Evolutionary conservation across 1,284 basidiomycete species (phyloP), one percentile per base, ranked within the genome.

Genomic region (Ceratobasidium sp.): DNA sequence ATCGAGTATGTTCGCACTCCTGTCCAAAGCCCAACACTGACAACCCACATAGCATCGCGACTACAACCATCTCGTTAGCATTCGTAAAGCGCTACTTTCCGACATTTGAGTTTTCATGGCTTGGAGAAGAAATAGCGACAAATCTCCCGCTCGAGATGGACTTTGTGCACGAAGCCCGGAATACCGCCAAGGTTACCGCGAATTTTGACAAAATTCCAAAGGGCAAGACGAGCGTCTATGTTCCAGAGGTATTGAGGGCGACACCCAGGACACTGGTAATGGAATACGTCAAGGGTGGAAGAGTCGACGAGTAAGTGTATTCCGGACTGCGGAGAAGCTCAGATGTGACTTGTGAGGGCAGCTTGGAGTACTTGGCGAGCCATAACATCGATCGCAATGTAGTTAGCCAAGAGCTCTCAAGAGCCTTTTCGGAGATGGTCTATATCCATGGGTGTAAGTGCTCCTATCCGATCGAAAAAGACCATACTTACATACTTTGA

Each of bases 61-160:
- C 79, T 16, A 77, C 74, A 79, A 79, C 70, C 75, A 90, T 82
- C 72, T 84, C 85, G 26, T 85, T 88, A 72, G 88, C 89, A 30
- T 92, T 93, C 86, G 92, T 99, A 77, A 97, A 97, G 79, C 88
- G 88, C 75, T 89, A 93, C 83, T 93, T 93, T 79, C 91, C 91
- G 0, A 88, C 93, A 45, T 97, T 97, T 77, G 96, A 97, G 80
- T 96, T 98, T 78, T 91, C 92, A 0, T 98, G 96, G 97, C 86
- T 98, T 8, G 91, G 88, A 1, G 92, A 94, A 78, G 96, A 97
- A 82, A 96, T 97, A 93, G 88, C 92, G 64, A 88, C 91, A 77
- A 96, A 96, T 81, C 82, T 97, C 48, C 96, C 97, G 0, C 92
- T 95, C 76, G 97, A 99, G 81, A 94, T 98, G 92, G 89, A 97